Percentiles rank a stretch among this genome's conserved stretches.
These are phyloP conservation scores for Cryptococcus jaspeensis DNA, from an alignment of 1,284 basidiomycete genomes.

Conservation along the genomic window DNA sequence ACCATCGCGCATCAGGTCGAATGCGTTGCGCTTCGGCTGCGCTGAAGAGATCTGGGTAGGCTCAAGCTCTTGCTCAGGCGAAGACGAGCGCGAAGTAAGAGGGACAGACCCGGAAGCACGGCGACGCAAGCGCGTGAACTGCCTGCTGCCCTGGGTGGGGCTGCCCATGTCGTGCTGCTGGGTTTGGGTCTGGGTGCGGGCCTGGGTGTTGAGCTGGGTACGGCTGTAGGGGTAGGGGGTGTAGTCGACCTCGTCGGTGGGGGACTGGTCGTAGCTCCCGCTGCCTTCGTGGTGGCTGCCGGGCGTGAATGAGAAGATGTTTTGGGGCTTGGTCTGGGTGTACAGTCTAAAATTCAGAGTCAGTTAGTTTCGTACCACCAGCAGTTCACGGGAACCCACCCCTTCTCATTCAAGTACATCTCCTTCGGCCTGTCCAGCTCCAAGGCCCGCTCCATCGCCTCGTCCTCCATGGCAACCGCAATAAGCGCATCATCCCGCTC, in stretches of 20 bases:
- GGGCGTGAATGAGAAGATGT: neutral
- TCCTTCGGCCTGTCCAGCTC: slow-evolving; percentile 18
- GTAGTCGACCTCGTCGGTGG: neutral
- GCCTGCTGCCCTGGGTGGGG: slow-evolving; percentile 14
- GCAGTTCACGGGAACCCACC: slow-evolving; percentile 22
- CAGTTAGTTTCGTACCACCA: neutral
- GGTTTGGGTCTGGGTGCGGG: neutral
- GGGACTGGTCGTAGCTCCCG: slow-evolving; percentile 8
- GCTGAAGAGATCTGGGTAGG: slow-evolving; percentile 1
- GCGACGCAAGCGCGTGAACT: slow-evolving; percentile 20
- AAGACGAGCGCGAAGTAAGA: neutral
- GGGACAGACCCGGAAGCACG: slow-evolving; percentile 5
- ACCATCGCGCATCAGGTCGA: neutral
- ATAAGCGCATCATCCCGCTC: slow-evolving; percentile 43
- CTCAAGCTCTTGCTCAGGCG: neutral
- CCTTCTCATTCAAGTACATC: slow-evolving; percentile 41
- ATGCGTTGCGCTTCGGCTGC: neutral
- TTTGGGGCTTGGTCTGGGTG: slow-evolving; percentile 41
- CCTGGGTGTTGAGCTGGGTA: slow-evolving; percentile 11
- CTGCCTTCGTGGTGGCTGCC: slow-evolving; percentile 8
- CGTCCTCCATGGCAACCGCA: slow-evolving; percentile 33
- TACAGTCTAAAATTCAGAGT: slow-evolving; percentile 32
- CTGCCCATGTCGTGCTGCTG: neutral
- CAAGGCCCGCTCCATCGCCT: slow-evolving; percentile 14
- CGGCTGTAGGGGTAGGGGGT: slow-evolving; percentile 12